Base-by-base conservation (phyloP, 306 rosid genomes). In the Astragalus membranaceus region DNA sequence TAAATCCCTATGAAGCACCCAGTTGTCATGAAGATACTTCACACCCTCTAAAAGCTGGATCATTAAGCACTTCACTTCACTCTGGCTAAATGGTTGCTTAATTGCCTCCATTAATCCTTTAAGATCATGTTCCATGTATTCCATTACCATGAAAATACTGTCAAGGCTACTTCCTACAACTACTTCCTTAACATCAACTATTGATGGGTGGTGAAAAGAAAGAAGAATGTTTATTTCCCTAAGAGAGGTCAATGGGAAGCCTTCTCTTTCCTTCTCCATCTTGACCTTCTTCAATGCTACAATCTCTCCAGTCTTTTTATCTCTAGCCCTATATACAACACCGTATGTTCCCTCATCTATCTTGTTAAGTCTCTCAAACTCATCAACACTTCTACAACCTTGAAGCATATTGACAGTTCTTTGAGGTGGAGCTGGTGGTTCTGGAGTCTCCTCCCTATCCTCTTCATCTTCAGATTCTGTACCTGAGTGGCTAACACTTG, bases 81-180 rank as follows among this genome's bases (percentile, higher is more conserved):
- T 95, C 83, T 92, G 99, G 82, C 99, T 95, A 73, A 81, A 95
- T 23, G 99, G 97, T 74, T 95, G 97, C 81, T 83, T 95, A 88
- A 91, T 95, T 71, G 99, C 80, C 84, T 95, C 99, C 99, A 91
- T 95, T 52, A 95, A 82, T 54, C 81, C 99, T 84, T 91, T 95
- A 37, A 95, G 96, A 74, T 95, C 99, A 82, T 95, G 99, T 73
- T 95, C 99, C 99, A 95, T 95, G 84, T 95, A 95, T 72, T 95
- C 99, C 99, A 95, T 95, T 74, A 86, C 99, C 99, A 95, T 95
- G 85, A 95, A 95, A 75, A 95, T 95, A 73, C 99, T 95, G 83
- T 95, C 99, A 16, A 95, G 95, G 80, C 89, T 91, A 85, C 94
- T 91, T 46, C 99, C 99, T 71, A 95, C 96, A 59, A 95, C 99